Conservation (phyloP, 768 basidiomycete genomes). For the Psilocybe sp. region DNA sequence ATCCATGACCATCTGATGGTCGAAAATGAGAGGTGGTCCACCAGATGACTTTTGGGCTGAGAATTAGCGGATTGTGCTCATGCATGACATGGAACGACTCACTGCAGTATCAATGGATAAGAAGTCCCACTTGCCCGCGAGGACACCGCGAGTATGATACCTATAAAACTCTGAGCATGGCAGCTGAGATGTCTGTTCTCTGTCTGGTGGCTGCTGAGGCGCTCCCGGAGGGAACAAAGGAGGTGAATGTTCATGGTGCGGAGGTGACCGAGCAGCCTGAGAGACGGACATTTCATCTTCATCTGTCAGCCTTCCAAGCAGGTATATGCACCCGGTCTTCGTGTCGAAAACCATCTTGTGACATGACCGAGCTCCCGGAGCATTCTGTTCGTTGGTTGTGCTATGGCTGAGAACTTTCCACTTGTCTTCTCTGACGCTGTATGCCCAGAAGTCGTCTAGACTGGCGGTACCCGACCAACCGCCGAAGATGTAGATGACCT, state of each 20-base stretch:
- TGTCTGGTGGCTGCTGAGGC: not conserved
- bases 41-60: constrained; percentile 44
- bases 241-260: not conserved
- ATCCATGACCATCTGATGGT: constrained; percentile 82
- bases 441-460: constrained; percentile 80
- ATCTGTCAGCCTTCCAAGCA: constrained; percentile 69
- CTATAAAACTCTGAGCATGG: constrained; percentile 73
- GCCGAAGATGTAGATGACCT: constrained; percentile 71
- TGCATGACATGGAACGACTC: constrained; percentile 18
- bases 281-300: constrained; percentile 33
- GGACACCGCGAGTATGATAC: constrained; percentile 63
- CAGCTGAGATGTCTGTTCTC: constrained; percentile 17
- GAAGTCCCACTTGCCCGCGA: constrained; percentile 70
- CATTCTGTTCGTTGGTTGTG: constrained; percentile 56
- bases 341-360: constrained; percentile 82
- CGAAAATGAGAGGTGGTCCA: constrained; percentile 72
- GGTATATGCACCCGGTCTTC: constrained; percentile 67
- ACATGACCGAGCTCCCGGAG: constrained; percentile 70
- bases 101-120: constrained; percentile 68
- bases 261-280: not conserved
- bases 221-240: not conserved
- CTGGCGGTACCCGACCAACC: constrained; percentile 76
- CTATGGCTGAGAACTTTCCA: constrained; percentile 62
- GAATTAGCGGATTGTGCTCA: not conserved
- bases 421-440: constrained; percentile 52